phyloP scores from a whole-genome alignment of 495 filamentous ascomycete genomes.

The Penicillium robsamsonii region DNA sequence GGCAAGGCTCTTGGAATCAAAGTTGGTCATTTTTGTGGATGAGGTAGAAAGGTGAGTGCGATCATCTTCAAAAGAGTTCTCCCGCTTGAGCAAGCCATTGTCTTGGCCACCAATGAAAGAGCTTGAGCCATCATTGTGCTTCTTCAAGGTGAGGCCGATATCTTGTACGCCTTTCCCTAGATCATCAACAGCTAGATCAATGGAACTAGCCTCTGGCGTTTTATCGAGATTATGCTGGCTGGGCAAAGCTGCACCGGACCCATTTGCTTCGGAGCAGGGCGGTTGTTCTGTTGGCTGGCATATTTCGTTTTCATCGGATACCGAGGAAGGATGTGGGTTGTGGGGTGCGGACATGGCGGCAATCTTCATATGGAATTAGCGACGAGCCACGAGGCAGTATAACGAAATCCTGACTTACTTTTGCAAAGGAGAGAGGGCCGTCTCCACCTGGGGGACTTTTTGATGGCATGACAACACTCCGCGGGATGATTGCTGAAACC shows the following conservation, averaged over 20 bases:
- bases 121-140: slow-evolving; percentile 28
- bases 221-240: slow-evolving; percentile 21
- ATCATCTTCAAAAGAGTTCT: slow-evolving; percentile 52
- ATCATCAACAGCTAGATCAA: slow-evolving; percentile 32
- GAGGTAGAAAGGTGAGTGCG: slow-evolving; percentile 68
- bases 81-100: slow-evolving; percentile 37
- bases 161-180: slow-evolving; percentile 38
- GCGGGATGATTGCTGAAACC: slow-evolving; percentile 14
- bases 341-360: slow-evolving; percentile 42
- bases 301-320: slow-evolving; percentile 28
- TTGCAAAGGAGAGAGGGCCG: slow-evolving; percentile 46
- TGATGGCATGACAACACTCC: slow-evolving; percentile 38
- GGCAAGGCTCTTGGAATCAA: slow-evolving; percentile 87
- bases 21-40: slow-evolving; percentile 80
- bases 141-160: slow-evolving; percentile 32
- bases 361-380: slow-evolving; percentile 31
- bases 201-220: slow-evolving; percentile 16
- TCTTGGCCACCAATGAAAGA: slow-evolving; percentile 32
- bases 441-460: slow-evolving; percentile 30
- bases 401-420: slow-evolving; percentile 24
- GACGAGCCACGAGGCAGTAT: neutral
- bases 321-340: slow-evolving; percentile 27
- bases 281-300: slow-evolving; percentile 21
- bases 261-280: slow-evolving; percentile 20
- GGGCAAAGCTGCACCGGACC: slow-evolving; percentile 20